These are phyloP conservation scores for Magnaporthales sp. DNA, from an alignment of 2,329 filamentous ascomycete species.

Conservation along the genomic window DNA sequence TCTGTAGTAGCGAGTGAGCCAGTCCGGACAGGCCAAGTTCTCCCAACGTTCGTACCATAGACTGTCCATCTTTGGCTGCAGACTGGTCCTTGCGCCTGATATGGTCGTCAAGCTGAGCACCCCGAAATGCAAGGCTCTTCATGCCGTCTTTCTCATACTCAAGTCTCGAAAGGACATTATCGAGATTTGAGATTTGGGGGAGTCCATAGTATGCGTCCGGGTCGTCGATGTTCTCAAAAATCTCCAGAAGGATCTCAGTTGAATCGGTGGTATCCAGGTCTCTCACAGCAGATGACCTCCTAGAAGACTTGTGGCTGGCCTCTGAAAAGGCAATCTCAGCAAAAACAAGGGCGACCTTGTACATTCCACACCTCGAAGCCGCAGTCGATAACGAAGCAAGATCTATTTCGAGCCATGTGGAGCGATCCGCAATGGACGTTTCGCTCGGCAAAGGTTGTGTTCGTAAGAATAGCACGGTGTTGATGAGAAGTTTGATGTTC, in stretches of 20 bases:
- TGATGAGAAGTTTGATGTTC: conserved; percentile 65
- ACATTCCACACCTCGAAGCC: conserved; percentile 72
- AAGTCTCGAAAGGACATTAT: conserved; percentile 69
- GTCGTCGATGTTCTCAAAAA: conserved; percentile 91
- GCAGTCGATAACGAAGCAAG: conserved; percentile 60
- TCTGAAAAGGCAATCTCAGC: conserved; percentile 63
- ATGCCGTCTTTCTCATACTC: conserved; percentile 84
- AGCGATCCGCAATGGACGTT: conserved; percentile 66
- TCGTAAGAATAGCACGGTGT: conserved; percentile 78
- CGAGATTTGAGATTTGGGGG: conserved; percentile 66
- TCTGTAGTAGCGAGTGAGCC: conserved; percentile 69
- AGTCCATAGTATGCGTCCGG: conserved; percentile 94
- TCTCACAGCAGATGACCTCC: conserved; percentile 54
- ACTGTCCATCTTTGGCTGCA: conserved; percentile 52
- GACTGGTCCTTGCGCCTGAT: conserved; percentile 50
- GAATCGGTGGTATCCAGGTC: conserved; percentile 37
- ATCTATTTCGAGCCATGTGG: conserved; percentile 81
- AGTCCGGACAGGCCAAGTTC: conserved; percentile 78
- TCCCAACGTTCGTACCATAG: conserved; percentile 68
- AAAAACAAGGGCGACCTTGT: conserved; percentile 77
- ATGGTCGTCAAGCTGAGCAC: conserved; percentile 83
- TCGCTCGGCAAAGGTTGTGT: conserved; percentile 71
- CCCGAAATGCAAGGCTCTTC: conserved; percentile 83
- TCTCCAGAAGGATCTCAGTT: conserved; percentile 62
- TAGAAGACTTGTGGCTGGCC: conserved; percentile 40